A percentile compares a stretch with the other conserved stretches of the same genome.
phyloP scores from a whole-genome alignment of 768 basidiomycete species.

The Lactarius hatsudake region DNA sequence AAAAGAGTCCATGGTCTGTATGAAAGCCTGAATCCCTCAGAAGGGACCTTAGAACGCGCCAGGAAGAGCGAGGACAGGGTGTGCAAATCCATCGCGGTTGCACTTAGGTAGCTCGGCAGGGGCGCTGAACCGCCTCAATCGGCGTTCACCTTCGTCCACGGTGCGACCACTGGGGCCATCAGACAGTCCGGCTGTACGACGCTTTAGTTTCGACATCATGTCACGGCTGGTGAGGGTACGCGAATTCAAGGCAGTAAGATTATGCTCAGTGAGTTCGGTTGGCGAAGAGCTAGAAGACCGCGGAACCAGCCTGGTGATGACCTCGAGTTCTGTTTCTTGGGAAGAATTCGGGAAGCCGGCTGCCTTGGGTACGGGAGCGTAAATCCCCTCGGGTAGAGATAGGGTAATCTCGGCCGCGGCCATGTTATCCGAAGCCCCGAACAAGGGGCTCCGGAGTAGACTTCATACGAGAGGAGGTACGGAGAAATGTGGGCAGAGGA shows the following conservation, averaged over 20 bases:
- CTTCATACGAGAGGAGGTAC: slow-evolving; percentile 4
- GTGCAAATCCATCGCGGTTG: slow-evolving; percentile 54
- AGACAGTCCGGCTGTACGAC: slow-evolving; percentile 42
- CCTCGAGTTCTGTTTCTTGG: slow-evolving; percentile 42
- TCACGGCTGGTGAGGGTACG: slow-evolving; percentile 57
- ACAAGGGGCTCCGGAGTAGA: background rate
- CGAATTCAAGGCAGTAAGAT: slow-evolving; percentile 47
- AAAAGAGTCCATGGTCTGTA: background rate
- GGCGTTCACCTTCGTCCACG: slow-evolving; percentile 40
- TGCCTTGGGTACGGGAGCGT: slow-evolving; percentile 33
- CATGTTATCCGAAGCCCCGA: background rate
- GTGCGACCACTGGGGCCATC: slow-evolving; percentile 28
- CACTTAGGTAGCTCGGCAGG: slow-evolving; percentile 56
- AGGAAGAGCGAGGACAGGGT: slow-evolving; percentile 55
- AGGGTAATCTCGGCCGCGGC: slow-evolving; percentile 19
- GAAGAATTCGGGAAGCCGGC: slow-evolving; percentile 35
- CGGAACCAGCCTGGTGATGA: slow-evolving; percentile 50
- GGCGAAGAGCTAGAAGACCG: slow-evolving; percentile 43
- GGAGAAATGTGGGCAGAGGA: slow-evolving; percentile 39
- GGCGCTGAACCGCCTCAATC: slow-evolving; percentile 51
- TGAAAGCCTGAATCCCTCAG: background rate
- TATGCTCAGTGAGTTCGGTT: slow-evolving; percentile 50
- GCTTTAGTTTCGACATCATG: slow-evolving; percentile 64
- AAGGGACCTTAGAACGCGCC: slow-evolving; percentile 51
- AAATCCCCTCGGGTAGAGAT: slow-evolving; percentile 26